phyloP scores from a whole-genome alignment of 2,329 filamentous ascomycete genomes.

The Hysterium pulicare region DNA sequence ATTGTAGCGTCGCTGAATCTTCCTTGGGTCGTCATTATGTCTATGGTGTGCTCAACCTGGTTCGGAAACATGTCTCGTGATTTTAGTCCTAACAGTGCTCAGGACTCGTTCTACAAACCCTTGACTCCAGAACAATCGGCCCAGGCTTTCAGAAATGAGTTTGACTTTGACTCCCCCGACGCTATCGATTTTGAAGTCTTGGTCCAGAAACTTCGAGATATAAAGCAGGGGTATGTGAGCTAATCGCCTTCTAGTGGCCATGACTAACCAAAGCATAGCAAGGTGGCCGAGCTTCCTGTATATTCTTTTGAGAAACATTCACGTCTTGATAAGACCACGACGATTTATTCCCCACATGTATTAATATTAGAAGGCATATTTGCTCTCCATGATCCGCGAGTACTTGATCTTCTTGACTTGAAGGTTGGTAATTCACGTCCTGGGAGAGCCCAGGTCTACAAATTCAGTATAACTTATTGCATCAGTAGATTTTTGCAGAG shows the following conservation, averaged over 20 bases:
- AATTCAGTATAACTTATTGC: not conserved
- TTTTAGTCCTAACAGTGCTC: slow-evolving; percentile 19
- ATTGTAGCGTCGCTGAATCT: slow-evolving; percentile 87
- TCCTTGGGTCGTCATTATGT: slow-evolving; percentile 96
- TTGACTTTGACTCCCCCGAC: slow-evolving; percentile 91
- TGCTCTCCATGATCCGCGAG: slow-evolving; percentile 81
- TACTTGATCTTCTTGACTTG: slow-evolving; percentile 85
- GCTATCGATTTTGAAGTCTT: slow-evolving; percentile 93
- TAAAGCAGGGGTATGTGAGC: slow-evolving; percentile 83
- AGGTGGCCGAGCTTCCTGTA: slow-evolving; percentile 84
- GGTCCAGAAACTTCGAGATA: slow-evolving; percentile 72
- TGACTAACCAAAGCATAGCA: slow-evolving; percentile 49
- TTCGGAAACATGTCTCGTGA: slow-evolving; percentile 12
- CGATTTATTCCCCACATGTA: slow-evolving; percentile 94
- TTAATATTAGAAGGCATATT: slow-evolving; percentile 95
- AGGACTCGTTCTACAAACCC: slow-evolving; percentile 98
- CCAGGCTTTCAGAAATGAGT: slow-evolving; percentile 83
- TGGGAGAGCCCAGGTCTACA: not conserved
- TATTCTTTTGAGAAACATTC: slow-evolving; percentile 95
- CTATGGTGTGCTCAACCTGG: slow-evolving; percentile 64
- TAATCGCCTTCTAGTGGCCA: not conserved
- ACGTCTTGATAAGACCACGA: slow-evolving; percentile 72
- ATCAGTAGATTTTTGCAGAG: slow-evolving; percentile 78
- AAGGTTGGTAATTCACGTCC: slow-evolving; percentile 53
- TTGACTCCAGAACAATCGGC: slow-evolving; percentile 74